Base-by-base conservation (phyloP, 1,284 basidiomycete species). In the Mycosarcoma maydis region DNA sequence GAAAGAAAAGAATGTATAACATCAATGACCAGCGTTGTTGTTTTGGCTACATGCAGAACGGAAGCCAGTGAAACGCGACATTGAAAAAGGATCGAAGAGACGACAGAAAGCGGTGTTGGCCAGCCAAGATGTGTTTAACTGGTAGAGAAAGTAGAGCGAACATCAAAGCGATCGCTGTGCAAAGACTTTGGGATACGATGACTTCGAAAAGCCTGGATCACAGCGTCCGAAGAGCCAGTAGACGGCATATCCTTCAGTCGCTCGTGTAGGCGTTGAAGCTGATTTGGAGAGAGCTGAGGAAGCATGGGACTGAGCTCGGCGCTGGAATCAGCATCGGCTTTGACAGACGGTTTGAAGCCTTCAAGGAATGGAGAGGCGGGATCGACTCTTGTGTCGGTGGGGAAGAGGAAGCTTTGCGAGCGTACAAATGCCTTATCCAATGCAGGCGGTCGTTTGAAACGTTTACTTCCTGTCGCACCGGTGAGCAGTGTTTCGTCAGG, bases 321-420 rank as follows among this genome's bases (percentile, higher is more conserved):
- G 4, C 22, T 33, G 6, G 47, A 27, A 14, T 22, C 48, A 19
- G 39, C 39, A 8, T 39, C 45, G 29, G 27, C 20, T 10, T 26
- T 23, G 4, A 43, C 20, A 0, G 52, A 46, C 0, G 43, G 43
- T n/a, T 43, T 55, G 42, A 56, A 62, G 3, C 44, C 33, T 7
- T 19, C 11, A n/a, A 62, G 36, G 7, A 29, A 43, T 2, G 59
- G 59, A 36, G 43, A 29, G 24, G 14, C 14, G 6, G 36, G 32
- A 7, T 51, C 39, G 4, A 8, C 6, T 5, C 16, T 17, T 6
- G 44, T 17, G 6, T 43, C 5, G 2, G 39, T 19, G 2, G 37
- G 47, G 42, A 62, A 62, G 9, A 33, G 6, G 23, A 61, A 61
- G 30, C 17, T 45, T n/a, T 16, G 14, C 5, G 20, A 4, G 14